phyloP scores from a whole-genome alignment of 805 yeast species.

The Metschnikowia amazonensis region DNA sequence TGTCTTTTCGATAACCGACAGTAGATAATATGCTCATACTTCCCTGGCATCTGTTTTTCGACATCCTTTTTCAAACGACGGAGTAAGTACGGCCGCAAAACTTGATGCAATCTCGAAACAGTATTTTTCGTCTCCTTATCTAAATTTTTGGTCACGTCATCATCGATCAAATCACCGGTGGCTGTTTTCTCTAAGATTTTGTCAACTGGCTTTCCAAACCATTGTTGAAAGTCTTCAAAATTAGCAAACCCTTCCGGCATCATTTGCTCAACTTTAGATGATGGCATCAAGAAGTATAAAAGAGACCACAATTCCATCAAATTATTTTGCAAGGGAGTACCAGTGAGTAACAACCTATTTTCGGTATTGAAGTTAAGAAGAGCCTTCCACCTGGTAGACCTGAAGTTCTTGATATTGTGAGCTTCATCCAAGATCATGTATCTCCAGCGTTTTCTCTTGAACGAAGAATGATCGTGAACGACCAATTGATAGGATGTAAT shows the following conservation, averaged over 20 bases:
- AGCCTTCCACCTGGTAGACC: conserved; percentile 97
- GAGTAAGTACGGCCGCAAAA: conserved; percentile 84
- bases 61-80: conserved; percentile 94
- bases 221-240: conserved; percentile 90
- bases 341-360: conserved; percentile 82
- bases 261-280: conserved; percentile 61
- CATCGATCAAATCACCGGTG: conserved; percentile 47
- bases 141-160: conserved; percentile 39
- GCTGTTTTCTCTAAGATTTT: conserved; percentile 70
- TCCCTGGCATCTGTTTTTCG: conserved; percentile 98
- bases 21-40: conserved; percentile 90
- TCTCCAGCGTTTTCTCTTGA: conserved; percentile 89
- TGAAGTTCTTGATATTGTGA: conserved; percentile 92
- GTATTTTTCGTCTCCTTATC: conserved; percentile 80
- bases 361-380: conserved; percentile 89
- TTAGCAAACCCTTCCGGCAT: conserved; percentile 97
- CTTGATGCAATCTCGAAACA: conserved; percentile 86
- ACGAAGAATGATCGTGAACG: conserved; percentile 94
- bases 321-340: conserved; percentile 96
- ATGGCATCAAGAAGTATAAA: conserved; percentile 93
- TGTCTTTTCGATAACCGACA: conserved; percentile 93
- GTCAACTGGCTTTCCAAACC: conserved; percentile 99
- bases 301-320: conserved; percentile 95
- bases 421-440: conserved; percentile 98
- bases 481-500: conserved; percentile 96